These are phyloP conservation scores for Trichoderma arundinaceum DNA, from an alignment of 2,329 filamentous ascomycete genomes.

Conservation along the genomic window DNA sequence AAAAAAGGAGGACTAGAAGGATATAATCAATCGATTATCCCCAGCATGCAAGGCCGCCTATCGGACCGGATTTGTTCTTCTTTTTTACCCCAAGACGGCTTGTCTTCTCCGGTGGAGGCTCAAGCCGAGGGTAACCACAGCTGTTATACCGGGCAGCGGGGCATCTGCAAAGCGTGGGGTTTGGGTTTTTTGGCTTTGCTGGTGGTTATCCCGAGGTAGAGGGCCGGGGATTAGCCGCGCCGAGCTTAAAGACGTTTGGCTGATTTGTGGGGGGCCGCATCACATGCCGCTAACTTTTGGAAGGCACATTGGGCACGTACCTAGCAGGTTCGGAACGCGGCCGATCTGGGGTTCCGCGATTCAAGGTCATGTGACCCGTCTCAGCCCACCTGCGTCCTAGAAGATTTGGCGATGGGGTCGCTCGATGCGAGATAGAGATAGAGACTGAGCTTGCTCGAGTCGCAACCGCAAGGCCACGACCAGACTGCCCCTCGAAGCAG, in stretches of 20 bases:
- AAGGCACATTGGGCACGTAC: too few relatives aligned
- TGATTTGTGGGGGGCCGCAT: constrained; percentile 2
- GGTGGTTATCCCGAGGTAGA: background rate
- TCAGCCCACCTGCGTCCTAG: constrained; percentile 9
- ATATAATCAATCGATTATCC: background rate
- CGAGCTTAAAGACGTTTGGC: background rate
- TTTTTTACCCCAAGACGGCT: background rate
- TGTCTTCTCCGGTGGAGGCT: constrained; percentile 1
- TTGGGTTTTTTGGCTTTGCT: background rate
- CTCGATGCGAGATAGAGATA: too few relatives aligned
- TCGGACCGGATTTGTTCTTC: constrained; percentile 2
- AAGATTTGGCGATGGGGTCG: constrained; percentile 26
- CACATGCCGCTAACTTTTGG: constrained; percentile 23
- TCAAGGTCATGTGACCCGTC: constrained; percentile 11
- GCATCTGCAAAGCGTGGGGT: background rate
- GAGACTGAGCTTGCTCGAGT: too few relatives aligned
- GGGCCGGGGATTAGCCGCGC: constrained; percentile 11
- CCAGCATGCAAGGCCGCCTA: background rate
- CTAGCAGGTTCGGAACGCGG: constrained; percentile 17
- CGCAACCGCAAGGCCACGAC: background rate
- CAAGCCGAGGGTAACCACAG: constrained; percentile 38
- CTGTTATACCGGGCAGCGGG: background rate
- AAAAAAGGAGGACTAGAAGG: background rate
- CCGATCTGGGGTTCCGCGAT: constrained; percentile 22
- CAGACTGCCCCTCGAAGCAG: too few relatives aligned